Base-by-base conservation (phyloP, 495 filamentous ascomycete genomes). In the Neurospora sp. region DNA sequence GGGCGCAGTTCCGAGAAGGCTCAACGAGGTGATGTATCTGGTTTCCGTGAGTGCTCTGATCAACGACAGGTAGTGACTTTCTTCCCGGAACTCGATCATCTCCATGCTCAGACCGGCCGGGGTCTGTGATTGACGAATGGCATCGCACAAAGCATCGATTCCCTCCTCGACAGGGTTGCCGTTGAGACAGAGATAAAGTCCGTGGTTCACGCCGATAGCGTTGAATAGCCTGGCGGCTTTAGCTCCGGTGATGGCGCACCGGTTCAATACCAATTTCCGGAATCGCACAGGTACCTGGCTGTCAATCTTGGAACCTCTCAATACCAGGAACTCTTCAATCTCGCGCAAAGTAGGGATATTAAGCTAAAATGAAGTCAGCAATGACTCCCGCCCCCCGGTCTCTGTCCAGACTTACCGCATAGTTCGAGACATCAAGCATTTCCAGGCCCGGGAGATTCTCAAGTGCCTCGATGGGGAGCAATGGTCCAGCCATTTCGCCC, bases 1-100 rank as follows among this genome's bases (percentile, higher is more conserved):
- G 5, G 97, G 88, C 3, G 94, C 93, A 20, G 91, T 92, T 73
- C 94, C 93, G 9, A 93, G 94, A 71, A 99, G 90, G 81, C 96
- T 94, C n/a, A 99, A 83, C 71, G 88, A 90, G 44, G 85, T 84
- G 71, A 97, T 88, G 8, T 92, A 90, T 35, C 84, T 90, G 74
- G 97, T 97, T 31, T 84, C 81, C 3, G 89, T 87, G 69, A 98
- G 80, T 1, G 96, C 92, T 68, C 87, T 82, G 14, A 96, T 82
- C 42, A 99, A 84, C 68, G 89, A 82, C 69, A 91, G 87, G 78
- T 96, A 98, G 74, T 90, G 88, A 12, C 85, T 82, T 78, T 96
- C 93, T 73, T 91, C 87, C 71, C 90, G 86, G 78, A 85, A 97
- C 77, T 97, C 94, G 35, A 98, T 87, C 89, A 95, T 92, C 72